Conservation (phyloP, 257 asterid genomes). For the Orobanche coerulescens region DNA sequence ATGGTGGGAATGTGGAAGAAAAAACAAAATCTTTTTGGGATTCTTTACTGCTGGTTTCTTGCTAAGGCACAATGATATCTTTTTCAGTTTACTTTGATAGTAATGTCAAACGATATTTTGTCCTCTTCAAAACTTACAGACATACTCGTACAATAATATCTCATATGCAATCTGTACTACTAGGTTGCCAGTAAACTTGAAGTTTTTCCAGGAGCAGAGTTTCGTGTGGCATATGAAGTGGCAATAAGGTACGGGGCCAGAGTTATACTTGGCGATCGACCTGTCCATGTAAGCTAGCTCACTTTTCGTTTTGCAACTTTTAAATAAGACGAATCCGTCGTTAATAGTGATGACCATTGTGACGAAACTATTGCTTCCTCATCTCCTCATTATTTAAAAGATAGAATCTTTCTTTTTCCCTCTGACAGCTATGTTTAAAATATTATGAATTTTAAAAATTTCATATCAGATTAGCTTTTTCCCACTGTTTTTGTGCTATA, state of each 20-base stretch:
- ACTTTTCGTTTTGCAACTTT: background rate
- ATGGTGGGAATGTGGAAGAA: constrained; percentile 92
- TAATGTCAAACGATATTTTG: constrained; percentile 13
- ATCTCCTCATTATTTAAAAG: too few relatives aligned
- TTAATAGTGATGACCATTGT: constrained; percentile 9
- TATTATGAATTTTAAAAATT: background rate
- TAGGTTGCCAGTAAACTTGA: constrained; percentile 83
- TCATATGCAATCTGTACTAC: constrained; percentile 10
- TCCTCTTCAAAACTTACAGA: background rate
- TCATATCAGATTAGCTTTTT: background rate
- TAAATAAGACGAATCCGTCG: background rate
- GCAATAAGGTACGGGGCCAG: constrained; percentile 85
- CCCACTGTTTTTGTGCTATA: background rate
- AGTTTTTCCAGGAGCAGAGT: constrained; percentile 91
- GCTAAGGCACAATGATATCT: constrained; percentile 55
- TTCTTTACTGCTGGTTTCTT: constrained; percentile 93
- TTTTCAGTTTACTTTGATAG: background rate
- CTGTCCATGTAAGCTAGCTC: constrained; percentile 57
- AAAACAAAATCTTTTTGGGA: constrained; percentile 69
- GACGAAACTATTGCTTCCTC: background rate
- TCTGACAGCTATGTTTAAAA: too few relatives aligned
- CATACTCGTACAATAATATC: too few relatives aligned
- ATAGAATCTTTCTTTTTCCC: too few relatives aligned
- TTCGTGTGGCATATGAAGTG: constrained; percentile 90
- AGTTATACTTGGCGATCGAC: constrained; percentile 93